Evolutionary conservation across 805 yeast genomes (phyloP), one percentile per base, ranked within the genome.

Genomic region (Starmerella ratchasimensis): DNA sequence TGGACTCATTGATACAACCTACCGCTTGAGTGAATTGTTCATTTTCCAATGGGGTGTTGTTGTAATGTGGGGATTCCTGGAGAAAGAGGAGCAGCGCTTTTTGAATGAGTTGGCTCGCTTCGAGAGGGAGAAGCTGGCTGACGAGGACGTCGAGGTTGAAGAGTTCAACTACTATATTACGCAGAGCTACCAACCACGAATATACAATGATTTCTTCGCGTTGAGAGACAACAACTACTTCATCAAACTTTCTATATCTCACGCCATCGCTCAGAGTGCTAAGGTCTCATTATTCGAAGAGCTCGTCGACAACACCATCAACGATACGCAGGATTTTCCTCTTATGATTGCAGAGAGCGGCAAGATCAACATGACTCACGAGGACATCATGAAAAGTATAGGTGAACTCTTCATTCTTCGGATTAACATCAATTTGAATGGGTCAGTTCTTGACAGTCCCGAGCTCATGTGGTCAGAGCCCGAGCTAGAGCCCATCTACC

Each of bases 401-500:
- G 98, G 98, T 10, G 97, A 90, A 59, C 68, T 90, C 44, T 90
- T 90, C 58, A 90, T 90, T 42, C 62, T 90, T 47, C 55, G 68
- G 16, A 64, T 64, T 42, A 60, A 62, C 41, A 58, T 63, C 45
- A 63, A 63, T 39, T 45, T 63, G 39, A 68, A 63, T 36, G 69
- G 69, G 15, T 61, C 67, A 14, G 93, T 90, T 20, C 64, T 90
- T 44, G 98, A 90, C 57, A 81, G 94, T 1, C 98, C 98, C 1
- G 98, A 90, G 58, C 71, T 90, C 41, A 84, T 90, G 95, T 90
- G 98, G 98, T 75, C 96, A 0, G 97, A 90, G 57, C 98, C 98
- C 2, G 95, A 86, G 53, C 65, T 90, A 44, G 98, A 90, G 56
- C 98, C 98, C 1, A 84, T 88, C 37, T 90, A 90, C 60, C 96